A percentile compares a stretch with the other conserved stretches of the same genome.
Evolutionary conservation across 202 grass and related monocot genomes (phyloP).

Genomic region (Bolboschoenoplectus hybrid): DNA sequence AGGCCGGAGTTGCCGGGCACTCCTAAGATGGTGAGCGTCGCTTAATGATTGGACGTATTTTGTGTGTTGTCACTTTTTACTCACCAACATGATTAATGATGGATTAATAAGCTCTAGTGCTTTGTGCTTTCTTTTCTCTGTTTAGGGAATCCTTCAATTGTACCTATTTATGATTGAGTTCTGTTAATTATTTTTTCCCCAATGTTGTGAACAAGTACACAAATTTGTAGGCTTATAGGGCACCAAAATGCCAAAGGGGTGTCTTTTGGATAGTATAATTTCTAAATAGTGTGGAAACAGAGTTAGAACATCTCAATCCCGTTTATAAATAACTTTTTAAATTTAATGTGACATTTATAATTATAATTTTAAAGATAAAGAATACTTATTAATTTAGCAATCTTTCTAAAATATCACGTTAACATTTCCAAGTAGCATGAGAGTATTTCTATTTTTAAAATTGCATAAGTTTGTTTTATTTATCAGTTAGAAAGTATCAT

Average conservation of each 20-base stretch:
- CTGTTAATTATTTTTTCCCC: neutral
- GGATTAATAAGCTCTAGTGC: neutral
- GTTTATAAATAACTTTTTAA: no score
- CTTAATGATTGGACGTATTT: neutral
- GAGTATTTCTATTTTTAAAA: no score
- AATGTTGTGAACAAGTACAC: neutral
- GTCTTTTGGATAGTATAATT: neutral
- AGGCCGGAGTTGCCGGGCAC: conserved; percentile 55
- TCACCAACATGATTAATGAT: neutral
- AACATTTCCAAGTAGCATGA: no score
- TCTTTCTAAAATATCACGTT: no score
- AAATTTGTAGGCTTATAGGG: neutral
- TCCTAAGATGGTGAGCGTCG: conserved; percentile 12
- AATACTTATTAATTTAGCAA: no score
- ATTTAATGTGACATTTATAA: no score
- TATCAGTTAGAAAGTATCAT: no score
- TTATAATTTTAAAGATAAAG: no score
- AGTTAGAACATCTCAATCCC: no score
- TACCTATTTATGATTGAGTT: neutral
- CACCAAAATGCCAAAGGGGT: neutral
- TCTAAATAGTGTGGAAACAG: no score
- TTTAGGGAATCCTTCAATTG: neutral
- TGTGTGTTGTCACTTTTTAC: neutral
- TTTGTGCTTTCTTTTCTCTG: neutral
- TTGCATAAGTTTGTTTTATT: no score